These are phyloP conservation scores for Cutaneotrichosporon sp. DNA, from an alignment of 1,284 basidiomycete species.

Conservation along the genomic window DNA sequence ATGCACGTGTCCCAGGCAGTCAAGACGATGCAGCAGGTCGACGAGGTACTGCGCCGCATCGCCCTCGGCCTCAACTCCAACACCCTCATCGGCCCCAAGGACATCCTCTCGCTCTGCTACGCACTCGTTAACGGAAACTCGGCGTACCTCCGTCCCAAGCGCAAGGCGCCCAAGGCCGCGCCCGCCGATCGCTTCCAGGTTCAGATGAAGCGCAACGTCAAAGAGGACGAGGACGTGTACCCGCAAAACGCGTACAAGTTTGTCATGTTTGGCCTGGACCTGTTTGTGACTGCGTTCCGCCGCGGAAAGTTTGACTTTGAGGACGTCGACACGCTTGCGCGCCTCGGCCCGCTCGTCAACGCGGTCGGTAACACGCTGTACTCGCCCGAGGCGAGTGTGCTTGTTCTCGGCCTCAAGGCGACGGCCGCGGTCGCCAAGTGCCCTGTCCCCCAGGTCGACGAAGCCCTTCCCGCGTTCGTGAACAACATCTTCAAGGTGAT, in stretches of 20 bases:
- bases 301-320: conserved; percentile 81
- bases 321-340: conserved; percentile 63
- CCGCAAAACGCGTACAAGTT: conserved; percentile 77
- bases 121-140: conserved; percentile 88
- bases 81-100: conserved; percentile 61
- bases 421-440: conserved; percentile 77
- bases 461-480: conserved; percentile 76
- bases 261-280: conserved; percentile 83
- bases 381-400: conserved; percentile 70
- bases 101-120: conserved; percentile 77
- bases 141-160: conserved; percentile 55
- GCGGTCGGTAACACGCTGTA: conserved; percentile 91
- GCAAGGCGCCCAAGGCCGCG: conserved; percentile 34
- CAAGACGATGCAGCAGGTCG: conserved; percentile 78
- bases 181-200: conserved; percentile 61
- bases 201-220: conserved; percentile 65
- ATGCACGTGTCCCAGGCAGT: conserved; percentile 78
- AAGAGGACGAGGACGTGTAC: conserved; percentile 63
- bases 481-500: conserved; percentile 82
- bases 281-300: conserved; percentile 82
- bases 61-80: conserved; percentile 83
- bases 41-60: conserved; percentile 80
- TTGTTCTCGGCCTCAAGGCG: conserved; percentile 75
- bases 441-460: conserved; percentile 70
- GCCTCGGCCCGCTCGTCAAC: conserved; percentile 79